Base-by-base conservation (phyloP, 345 rosid genomes). In the Populus nigra region DNA sequence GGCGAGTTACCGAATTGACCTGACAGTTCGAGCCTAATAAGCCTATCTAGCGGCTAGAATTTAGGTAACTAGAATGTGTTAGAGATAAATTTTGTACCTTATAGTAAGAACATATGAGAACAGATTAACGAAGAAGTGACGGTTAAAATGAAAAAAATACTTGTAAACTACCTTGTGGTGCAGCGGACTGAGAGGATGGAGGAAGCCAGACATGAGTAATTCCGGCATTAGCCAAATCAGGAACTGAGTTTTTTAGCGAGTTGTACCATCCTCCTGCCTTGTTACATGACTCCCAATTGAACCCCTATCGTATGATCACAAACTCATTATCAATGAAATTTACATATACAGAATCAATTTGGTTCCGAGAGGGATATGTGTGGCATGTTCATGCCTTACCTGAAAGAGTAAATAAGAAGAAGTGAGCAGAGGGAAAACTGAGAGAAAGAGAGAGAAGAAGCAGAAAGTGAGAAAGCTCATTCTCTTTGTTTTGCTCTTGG, bases 151-250 rank as follows among this genome's bases (percentile, higher is more conserved):
- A 25, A 63, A n/a, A n/a, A 62, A n/a, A 17, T 65, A 53, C 6
- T 17, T 2, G 18, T 18, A 2, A 45, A 31, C n/a, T 75, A 90
- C 98, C 98, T 81, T 93, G 81, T 0, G 86, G 85, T 18, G 85
- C 78, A 55, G 59, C 91, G 3, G 99, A 95, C 31, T 93, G 99
- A 62, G 98, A 95, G 3, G 99, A 82, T 9, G 99, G 98, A 66
- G 98, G 99, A 83, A 93, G 97, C 99, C 98, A 95, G 47, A 95
- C 86, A 78, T 91, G 97, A 72, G 99, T 89, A 67, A 91, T 79
- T 70, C 96, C 97, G 27, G 92, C 90, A n/a, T 53, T 81, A 55
- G 87, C 88, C 73, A 93, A 72, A 43, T 93, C 97, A 68, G 90
- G 80, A 59, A 91, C 71, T 27, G 79, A 72, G 78, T 77, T 90